These are phyloP conservation scores for Kwoniella sp. DNA, from an alignment of 768 basidiomycete species.

Conservation along the genomic window DNA sequence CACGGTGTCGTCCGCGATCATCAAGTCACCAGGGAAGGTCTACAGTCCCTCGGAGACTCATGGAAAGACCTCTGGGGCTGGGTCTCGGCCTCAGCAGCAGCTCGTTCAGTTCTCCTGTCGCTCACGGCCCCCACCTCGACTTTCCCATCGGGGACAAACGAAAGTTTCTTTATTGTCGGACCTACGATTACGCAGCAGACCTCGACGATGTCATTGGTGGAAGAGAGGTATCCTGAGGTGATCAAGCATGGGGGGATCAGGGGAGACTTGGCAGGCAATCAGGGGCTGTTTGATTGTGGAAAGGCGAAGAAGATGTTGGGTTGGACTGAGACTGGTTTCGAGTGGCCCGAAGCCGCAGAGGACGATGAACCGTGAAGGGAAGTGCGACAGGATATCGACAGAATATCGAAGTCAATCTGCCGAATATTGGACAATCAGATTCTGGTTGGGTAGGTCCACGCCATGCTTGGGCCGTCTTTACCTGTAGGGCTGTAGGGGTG, in stretches of 20 bases:
- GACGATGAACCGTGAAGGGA: too few relatives aligned
- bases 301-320: slow-evolving; percentile 66
- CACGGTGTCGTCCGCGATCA: slow-evolving; percentile 31
- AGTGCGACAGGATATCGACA: too few relatives aligned
- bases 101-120: slow-evolving; percentile 67
- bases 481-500: too few relatives aligned
- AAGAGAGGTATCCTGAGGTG: slow-evolving; percentile 59
- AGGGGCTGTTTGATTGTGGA: slow-evolving; percentile 65
- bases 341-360: not conserved
- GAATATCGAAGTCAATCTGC: too few relatives aligned
- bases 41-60: slow-evolving; percentile 19
- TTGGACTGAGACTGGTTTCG: slow-evolving; percentile 57
- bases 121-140: slow-evolving; percentile 58
- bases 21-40: slow-evolving; percentile 56
- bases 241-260: not conserved
- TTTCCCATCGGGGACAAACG: slow-evolving; percentile 59
- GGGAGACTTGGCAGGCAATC: slow-evolving; percentile 45
- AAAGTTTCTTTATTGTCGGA: slow-evolving; percentile 69
- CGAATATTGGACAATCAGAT: too few relatives aligned
- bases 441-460: too few relatives aligned
- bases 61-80: slow-evolving; percentile 67
- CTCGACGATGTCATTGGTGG: slow-evolving; percentile 58
- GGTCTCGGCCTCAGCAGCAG: slow-evolving; percentile 67
- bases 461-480: too few relatives aligned
- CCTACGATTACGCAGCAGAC: slow-evolving; percentile 60